phyloP scores from a whole-genome alignment of 768 basidiomycete genomes.

The Russula vinacea region DNA sequence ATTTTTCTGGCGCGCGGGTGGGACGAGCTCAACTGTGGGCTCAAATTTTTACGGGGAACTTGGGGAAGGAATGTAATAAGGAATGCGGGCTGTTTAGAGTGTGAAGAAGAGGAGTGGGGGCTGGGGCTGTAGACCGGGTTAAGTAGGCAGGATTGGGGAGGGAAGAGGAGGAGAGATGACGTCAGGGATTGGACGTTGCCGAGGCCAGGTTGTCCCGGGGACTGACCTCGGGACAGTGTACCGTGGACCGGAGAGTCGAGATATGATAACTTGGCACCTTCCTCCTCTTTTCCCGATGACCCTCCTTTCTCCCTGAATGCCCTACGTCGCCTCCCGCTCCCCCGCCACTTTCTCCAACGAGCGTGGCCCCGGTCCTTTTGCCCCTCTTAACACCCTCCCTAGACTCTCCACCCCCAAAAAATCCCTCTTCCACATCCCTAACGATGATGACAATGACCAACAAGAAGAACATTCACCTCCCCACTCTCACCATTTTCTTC shows the following conservation, averaged over 20 bases:
- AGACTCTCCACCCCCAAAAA: conserved; percentile 14
- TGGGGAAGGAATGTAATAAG: neutral
- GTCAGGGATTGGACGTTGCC: conserved; percentile 5
- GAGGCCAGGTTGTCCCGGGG: neutral
- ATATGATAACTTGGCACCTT: conserved; percentile 18
- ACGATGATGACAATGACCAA: conserved; percentile 26
- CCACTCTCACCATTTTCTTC: neutral
- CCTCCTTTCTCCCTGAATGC: conserved; percentile 23
- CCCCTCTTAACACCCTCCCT: conserved; percentile 22
- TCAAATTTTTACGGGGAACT: neutral
- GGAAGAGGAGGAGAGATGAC: neutral
- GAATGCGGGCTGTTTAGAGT: neutral
- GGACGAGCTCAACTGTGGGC: neutral
- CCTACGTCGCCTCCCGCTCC: conserved; percentile 29
- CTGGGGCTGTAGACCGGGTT: neutral
- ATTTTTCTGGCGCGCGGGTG: conserved; percentile 8
- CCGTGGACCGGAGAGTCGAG: neutral
- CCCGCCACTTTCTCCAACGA: conserved; percentile 26
- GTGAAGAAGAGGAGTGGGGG: neutral
- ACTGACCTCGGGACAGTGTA: neutral
- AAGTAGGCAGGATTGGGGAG: neutral
- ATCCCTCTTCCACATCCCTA: conserved; percentile 29
- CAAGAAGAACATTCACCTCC: conserved; percentile 26
- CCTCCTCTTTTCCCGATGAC: conserved; percentile 5
- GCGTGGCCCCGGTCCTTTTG: conserved; percentile 26